Base-by-base conservation (phyloP, 2,329 filamentous ascomycete genomes). In the Aspergillus sclerotialis region DNA sequence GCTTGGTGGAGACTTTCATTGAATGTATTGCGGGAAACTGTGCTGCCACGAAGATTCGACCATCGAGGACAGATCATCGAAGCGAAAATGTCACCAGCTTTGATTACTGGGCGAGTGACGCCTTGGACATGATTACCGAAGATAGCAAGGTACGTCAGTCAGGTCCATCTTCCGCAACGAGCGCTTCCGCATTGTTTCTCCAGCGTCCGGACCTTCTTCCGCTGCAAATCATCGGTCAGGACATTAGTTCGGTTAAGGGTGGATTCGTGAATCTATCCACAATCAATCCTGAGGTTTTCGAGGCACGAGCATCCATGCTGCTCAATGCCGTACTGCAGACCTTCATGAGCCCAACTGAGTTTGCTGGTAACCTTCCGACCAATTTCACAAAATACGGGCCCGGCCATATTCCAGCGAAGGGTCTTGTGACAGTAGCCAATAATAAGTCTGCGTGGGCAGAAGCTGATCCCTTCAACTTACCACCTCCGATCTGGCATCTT, bases 341-440 rank as follows among this genome's bases (percentile, higher is more conserved):
- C 23, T 35, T 35, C 13, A 35, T 30, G 33, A 30, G 33, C 19
- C 33, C 33, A 9, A 21, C 33, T 17, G 15, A 28, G 15, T 35
- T 30, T 30, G 26, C 17, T 13, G 26, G 33, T 11, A 25, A 30
- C n/a, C 29, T 35, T 30, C 13, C 33, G 5, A 3, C 33, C 8
- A 35, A 35, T 16, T 24, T 35, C 7, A 17, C 7, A 10, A 9
- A 17, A 7, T 30, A 35, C 8, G 33, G 33, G 5, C 33, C 26
- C 3, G 27, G 30, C 30, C 27, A 35, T 16, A 24, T n/a, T 6
- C 33, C 33, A 2, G 27, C 18, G 7, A 19, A 35, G 16, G 33
- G 33, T 14, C 9, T 35, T n/a, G n/a, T n/a, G n/a, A n/a, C n/a
- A n/a, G n/a, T n/a, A n/a, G n/a, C n/a, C n/a, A n/a, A n/a, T n/a